Percentiles rank a stretch among this genome's conserved stretches.
These are phyloP conservation scores for Nectriaceae sp. DNA, from an alignment of 2,329 filamentous ascomycete genomes.

Conservation along the genomic window DNA sequence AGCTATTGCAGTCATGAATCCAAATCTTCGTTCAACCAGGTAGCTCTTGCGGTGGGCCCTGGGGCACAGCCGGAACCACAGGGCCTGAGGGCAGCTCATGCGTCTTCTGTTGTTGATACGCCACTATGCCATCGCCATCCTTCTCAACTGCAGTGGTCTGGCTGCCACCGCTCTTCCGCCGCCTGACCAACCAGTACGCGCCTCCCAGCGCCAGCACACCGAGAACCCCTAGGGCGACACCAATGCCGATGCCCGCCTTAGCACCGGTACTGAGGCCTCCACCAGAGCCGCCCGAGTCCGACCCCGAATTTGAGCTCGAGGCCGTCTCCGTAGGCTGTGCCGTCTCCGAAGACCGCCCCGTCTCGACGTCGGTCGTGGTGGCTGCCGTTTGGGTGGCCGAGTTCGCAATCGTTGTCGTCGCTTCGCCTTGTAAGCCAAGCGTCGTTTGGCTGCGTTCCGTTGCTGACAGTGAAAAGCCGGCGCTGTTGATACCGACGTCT, in stretches of 20 bases:
- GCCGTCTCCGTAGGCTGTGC: not conserved
- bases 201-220: not conserved
- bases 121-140: not conserved
- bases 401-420: not conserved
- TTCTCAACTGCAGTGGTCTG: not conserved
- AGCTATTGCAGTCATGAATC: not conserved
- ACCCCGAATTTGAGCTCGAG: not conserved
- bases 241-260: conserved; percentile 2
- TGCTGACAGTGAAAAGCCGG: not conserved
- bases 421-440: not conserved
- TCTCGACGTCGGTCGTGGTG: not conserved
- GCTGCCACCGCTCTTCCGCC: not conserved
- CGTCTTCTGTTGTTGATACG: not conserved
- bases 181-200: not conserved
- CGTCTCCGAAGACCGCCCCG: no score
- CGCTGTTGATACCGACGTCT: not conserved
- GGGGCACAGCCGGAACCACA: not conserved
- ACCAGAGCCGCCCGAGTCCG: not conserved
- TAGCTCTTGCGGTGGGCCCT: not conserved
- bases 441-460: not conserved
- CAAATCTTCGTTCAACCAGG: not conserved
- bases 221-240: not conserved
- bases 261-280: not conserved
- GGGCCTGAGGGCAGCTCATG: not conserved
- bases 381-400: not conserved